A percentile compares a stretch with the other conserved stretches of the same genome.
Evolutionary conservation across 2,329 filamentous ascomycete species (phyloP).

Genomic region (Aschersonia sp.): DNA sequence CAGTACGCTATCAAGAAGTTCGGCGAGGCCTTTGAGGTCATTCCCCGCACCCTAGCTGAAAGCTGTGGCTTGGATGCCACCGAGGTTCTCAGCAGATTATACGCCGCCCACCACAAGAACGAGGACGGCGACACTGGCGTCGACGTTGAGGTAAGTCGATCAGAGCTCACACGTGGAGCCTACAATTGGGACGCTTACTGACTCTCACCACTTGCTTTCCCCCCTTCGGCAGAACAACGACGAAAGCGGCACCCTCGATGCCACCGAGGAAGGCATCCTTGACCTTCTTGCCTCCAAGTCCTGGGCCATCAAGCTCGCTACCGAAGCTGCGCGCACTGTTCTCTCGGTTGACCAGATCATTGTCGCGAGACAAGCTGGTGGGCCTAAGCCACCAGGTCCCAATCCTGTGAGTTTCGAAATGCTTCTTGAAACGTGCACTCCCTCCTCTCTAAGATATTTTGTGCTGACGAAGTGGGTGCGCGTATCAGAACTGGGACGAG

Average conservation of each 20-base stretch:
- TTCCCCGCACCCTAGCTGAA: slow-evolving; percentile 86
- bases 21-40: slow-evolving; percentile 93
- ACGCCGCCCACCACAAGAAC: slow-evolving; percentile 82
- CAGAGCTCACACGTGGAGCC: background rate
- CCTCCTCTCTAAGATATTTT: too few species aligned
- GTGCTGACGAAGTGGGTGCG: background rate
- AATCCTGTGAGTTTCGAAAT: slow-evolving; percentile 47
- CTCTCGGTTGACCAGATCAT: slow-evolving; percentile 98
- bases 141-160: slow-evolving; percentile 58
- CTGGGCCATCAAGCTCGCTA: slow-evolving; percentile 95
- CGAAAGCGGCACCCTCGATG: slow-evolving; percentile 67
- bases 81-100: slow-evolving; percentile 84
- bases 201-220: slow-evolving; percentile 5
- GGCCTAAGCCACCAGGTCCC: slow-evolving; percentile 88
- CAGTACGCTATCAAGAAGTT: slow-evolving; percentile 98
- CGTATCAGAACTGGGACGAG: slow-evolving; percentile 44
- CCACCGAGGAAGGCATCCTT: slow-evolving; percentile 75
- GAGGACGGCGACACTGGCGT: slow-evolving; percentile 85
- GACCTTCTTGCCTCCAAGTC: slow-evolving; percentile 85
- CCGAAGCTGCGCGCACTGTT: slow-evolving; percentile 85
- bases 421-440: background rate
- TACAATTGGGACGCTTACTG: background rate
- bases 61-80: slow-evolving; percentile 92
- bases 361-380: slow-evolving; percentile 90
- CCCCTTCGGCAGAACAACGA: slow-evolving; percentile 47